Percentiles rank a stretch among this genome's conserved stretches.
Conservation (phyloP, 164 flowering plant genomes). For the Cinnamomum chago region DNA sequence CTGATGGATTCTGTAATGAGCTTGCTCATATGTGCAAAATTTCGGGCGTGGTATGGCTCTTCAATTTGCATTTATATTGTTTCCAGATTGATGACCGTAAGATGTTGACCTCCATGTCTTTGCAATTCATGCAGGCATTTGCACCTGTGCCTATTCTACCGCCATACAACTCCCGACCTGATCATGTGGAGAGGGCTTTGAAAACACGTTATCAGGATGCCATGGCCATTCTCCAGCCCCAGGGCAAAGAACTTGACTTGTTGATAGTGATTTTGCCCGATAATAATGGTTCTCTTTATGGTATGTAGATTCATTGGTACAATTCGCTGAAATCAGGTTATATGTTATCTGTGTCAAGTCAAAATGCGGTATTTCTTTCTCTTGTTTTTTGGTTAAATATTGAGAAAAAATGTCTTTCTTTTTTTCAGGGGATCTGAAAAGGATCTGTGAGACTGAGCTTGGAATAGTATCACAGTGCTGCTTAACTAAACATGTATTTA, state of each 20-base stretch:
- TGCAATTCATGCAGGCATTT: constrained; percentile 27
- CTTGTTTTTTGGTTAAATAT: too few species aligned
- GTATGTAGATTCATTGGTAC: too few species aligned
- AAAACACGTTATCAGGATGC: constrained; percentile 65
- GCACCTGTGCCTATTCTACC: too few species aligned
- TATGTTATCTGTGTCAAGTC: too few species aligned
- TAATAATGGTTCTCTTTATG: constrained; percentile 72
- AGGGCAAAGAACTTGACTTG: constrained; percentile 61
- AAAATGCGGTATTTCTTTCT: constrained; percentile 31
- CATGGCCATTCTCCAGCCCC: constrained; percentile 44
- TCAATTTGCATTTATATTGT: background rate
- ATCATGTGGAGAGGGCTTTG: constrained; percentile 67
- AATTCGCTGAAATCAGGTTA: too few species aligned
- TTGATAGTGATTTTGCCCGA: constrained; percentile 79
- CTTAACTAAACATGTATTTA: constrained; percentile 68
- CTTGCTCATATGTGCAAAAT: constrained; percentile 78
- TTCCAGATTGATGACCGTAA: background rate
- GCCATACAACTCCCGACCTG: constrained; percentile 40
- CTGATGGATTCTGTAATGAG: constrained; percentile 66
- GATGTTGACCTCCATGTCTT: background rate
- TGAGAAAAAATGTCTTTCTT: background rate
- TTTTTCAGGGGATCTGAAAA: constrained; percentile 63
- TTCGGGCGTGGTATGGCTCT: constrained; percentile 79
- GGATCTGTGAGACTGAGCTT: constrained; percentile 90
- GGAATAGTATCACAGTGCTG: constrained; percentile 92